Percentiles rank a stretch among this genome's conserved stretches.
Evolutionary conservation across 2,329 filamentous ascomycete genomes (phyloP).

Genomic region (Alternaria postmessia): DNA sequence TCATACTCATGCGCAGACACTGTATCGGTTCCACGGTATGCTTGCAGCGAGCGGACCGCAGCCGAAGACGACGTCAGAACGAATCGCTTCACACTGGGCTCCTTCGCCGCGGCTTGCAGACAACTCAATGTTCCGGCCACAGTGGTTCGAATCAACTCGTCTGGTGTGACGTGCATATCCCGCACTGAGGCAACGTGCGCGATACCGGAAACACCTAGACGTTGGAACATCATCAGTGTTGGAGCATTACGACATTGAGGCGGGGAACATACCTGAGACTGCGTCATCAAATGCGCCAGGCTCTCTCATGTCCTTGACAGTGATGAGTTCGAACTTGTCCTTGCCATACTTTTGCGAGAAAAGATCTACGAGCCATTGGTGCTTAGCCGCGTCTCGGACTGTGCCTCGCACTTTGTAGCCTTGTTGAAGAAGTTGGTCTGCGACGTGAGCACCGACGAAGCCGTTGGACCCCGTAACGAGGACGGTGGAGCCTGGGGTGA

Average conservation of each 20-base stretch:
- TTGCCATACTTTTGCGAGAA: conserved; percentile 32
- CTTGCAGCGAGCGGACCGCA: conserved; percentile 32
- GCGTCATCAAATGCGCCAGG: conserved; percentile 33
- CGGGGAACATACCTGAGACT: conserved; percentile 26
- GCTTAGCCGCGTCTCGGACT: conserved; percentile 34
- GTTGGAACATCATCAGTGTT: background rate
- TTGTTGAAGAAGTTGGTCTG: conserved; percentile 37
- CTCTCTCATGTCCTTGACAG: conserved; percentile 31
- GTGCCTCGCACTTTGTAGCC: conserved; percentile 46
- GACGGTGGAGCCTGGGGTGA: conserved; percentile 30
- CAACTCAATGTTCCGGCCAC: conserved; percentile 49
- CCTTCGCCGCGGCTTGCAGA: conserved; percentile 52
- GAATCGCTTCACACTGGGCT: conserved; percentile 53
- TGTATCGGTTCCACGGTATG: conserved; percentile 42
- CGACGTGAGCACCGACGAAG: conserved; percentile 43
- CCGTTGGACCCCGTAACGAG: conserved; percentile 46
- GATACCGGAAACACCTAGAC: conserved; percentile 51
- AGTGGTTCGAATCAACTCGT: conserved; percentile 29
- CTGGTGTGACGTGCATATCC: conserved; percentile 53
- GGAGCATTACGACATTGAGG: conserved; percentile 1
- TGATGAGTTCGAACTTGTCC: conserved; percentile 28
- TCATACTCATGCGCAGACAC: conserved; percentile 45
- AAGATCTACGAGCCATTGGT: conserved; percentile 33
- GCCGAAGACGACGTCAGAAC: conserved; percentile 54
- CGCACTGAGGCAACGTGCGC: conserved; percentile 56